Percentiles rank a stretch among this genome's conserved stretches.
These are phyloP conservation scores for Cercis canadensis DNA, from an alignment of 306 rosid species.

Conservation along the genomic window DNA sequence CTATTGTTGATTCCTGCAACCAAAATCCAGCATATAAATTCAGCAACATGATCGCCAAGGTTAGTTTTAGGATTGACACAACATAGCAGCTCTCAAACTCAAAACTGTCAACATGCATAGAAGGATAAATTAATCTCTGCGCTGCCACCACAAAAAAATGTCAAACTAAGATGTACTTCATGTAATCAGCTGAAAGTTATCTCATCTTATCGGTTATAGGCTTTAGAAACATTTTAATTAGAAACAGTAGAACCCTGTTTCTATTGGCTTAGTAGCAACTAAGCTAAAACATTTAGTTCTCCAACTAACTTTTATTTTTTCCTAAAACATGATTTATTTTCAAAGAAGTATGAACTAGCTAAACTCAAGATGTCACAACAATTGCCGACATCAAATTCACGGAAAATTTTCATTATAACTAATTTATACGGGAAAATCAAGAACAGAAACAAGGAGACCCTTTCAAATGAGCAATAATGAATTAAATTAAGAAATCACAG, in stretches of 20 bases:
- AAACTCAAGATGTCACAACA: constrained; percentile 14
- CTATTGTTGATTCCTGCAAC: constrained; percentile 66
- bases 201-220: background rate
- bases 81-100: constrained; percentile 30
- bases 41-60: constrained; percentile 7
- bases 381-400: background rate
- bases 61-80: constrained; percentile 19
- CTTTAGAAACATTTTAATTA: constrained; percentile 17
- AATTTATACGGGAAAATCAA: background rate
- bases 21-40: constrained; percentile 33
- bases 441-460: background rate
- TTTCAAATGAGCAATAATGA: constrained; percentile 17
- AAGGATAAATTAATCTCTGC: too few species aligned
- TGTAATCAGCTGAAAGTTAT: constrained; percentile 10
- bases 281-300: background rate
- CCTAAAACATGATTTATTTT: background rate
- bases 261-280: background rate
- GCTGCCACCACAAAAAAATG: too few species aligned
- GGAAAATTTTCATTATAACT: background rate
- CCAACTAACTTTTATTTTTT: background rate
- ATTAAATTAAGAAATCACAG: constrained; percentile 14
- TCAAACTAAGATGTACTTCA: background rate
- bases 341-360: constrained; percentile 22
- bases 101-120: constrained; percentile 22
- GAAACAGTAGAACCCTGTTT: constrained; percentile 11